Conservation (phyloP, 176 grass and related monocot genomes). For the Lolium multiflorum region DNA sequence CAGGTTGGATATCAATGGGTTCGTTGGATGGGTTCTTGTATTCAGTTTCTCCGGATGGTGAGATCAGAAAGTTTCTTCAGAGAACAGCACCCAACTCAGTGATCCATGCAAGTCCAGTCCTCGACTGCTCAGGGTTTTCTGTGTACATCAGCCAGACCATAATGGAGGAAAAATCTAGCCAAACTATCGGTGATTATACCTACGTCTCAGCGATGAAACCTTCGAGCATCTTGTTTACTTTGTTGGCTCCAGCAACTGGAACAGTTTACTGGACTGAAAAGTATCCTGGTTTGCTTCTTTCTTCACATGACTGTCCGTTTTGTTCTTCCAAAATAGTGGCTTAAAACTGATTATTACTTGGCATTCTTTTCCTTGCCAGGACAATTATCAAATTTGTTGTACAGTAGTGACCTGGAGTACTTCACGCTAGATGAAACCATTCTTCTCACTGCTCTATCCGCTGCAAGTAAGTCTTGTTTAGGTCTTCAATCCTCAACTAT, state of each 20-base stretch:
- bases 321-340: background rate
- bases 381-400: constrained; percentile 67
- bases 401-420: constrained; percentile 52
- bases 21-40: constrained; percentile 83
- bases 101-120: constrained; percentile 66
- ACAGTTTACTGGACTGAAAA: constrained; percentile 74
- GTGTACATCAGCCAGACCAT: constrained; percentile 63
- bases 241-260: constrained; percentile 77
- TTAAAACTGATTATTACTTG: constrained; percentile 7
- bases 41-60: constrained; percentile 70
- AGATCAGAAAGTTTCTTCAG: constrained; percentile 63
- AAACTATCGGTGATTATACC: constrained; percentile 50
- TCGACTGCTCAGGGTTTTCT: constrained; percentile 76
- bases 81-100: constrained; percentile 62
- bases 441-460: constrained; percentile 67
- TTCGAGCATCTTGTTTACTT: constrained; percentile 57
- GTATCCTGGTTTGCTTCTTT: constrained; percentile 60
- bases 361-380: constrained; percentile 49
- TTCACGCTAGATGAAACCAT: constrained; percentile 64
- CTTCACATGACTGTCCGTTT: constrained; percentile 9
- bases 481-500: background rate
- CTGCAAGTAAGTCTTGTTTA: constrained; percentile 65
- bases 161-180: constrained; percentile 63
- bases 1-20: constrained; percentile 91
- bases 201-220: constrained; percentile 65